phyloP scores from a whole-genome alignment of 2,329 filamentous ascomycete genomes.

The Tolypocladium sp. region DNA sequence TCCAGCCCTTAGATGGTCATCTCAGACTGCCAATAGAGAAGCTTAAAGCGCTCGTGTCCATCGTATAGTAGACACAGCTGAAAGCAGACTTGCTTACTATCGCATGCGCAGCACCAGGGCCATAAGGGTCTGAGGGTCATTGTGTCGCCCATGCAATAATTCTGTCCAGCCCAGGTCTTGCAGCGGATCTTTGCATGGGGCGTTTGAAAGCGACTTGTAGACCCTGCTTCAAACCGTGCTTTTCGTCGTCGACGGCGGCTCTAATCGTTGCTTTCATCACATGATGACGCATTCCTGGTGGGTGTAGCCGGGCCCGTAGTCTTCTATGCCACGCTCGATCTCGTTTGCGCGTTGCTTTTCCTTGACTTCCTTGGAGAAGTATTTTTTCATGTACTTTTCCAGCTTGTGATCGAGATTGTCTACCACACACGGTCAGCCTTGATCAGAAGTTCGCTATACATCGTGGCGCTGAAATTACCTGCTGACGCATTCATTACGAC shows the following conservation, averaged over 20 bases:
- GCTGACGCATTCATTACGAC: constrained; percentile 63
- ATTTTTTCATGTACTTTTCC: constrained; percentile 60
- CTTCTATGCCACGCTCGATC: constrained; percentile 62
- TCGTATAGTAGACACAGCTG: neutral
- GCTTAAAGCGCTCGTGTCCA: neutral
- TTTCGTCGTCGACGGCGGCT: neutral
- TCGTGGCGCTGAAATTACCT: constrained; percentile 31
- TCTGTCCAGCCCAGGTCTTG: neutral
- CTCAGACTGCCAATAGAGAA: neutral
- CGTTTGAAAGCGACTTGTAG: neutral
- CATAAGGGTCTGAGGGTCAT: neutral
- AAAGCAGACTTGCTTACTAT: neutral
- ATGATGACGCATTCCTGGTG: constrained; percentile 51
- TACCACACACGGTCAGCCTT: constrained; percentile 12
- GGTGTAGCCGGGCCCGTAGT: constrained; percentile 59
- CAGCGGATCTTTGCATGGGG: neutral
- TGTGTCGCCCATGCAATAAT: neutral
- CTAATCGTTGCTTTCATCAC: constrained; percentile 22
- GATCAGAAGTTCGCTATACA: neutral
- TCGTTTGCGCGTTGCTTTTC: constrained; percentile 65
- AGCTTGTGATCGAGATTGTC: constrained; percentile 63
- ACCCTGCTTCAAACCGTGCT: neutral
- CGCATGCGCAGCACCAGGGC: neutral
- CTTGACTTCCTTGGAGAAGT: constrained; percentile 64
- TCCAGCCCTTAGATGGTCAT: neutral